Base-by-base conservation (phyloP, 805 yeast genomes). In the Ogataea corticis region DNA sequence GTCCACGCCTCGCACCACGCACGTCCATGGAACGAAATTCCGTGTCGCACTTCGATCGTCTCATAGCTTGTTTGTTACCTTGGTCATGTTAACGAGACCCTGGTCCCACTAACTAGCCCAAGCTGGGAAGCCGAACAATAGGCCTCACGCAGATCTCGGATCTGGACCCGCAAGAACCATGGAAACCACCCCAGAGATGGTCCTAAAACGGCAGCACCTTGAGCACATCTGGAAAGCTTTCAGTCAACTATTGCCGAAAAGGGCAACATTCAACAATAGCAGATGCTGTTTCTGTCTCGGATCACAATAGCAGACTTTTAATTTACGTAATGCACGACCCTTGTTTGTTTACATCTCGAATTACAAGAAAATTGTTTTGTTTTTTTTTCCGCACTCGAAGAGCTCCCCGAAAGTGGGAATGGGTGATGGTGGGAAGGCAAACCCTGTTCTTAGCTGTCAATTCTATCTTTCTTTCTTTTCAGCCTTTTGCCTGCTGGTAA, bases 291-390 rank as follows among this genome's bases (percentile, higher is more conserved):
- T n/a, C n/a, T n/a, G n/a, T n/a, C n/a, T n/a, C n/a, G n/a, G n/a
- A n/a, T n/a, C n/a, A n/a, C n/a, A n/a, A n/a, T n/a, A n/a, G n/a
- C n/a, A n/a, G n/a, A n/a, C n/a, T n/a, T n/a, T n/a, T n/a, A n/a
- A n/a, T n/a, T n/a, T 41, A n/a, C 12, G 3, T 11, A 2, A 10
- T 7, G 25, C 51, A 44, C 48, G 42, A 33, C 48, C 31, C 13
- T 11, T 38, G 11, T 48, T 41, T 48, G 51, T 48, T 48, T 48
- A 48, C 51, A 29, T 38, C 25, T 21, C 25, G 9, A 9, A 21
- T 21, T 21, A 21, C 7, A 21, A 21, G 25, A 21, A 21, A 21
- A 21, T 21, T 21, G 25, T 21, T 41, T 48, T 16, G 28, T 7
- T 40, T 13, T 31, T 34, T 48, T 35, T 32, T 40, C 34, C 38